Base-by-base conservation (phyloP, 1,284 basidiomycete species). In the Microbotryomycetes sp. region DNA sequence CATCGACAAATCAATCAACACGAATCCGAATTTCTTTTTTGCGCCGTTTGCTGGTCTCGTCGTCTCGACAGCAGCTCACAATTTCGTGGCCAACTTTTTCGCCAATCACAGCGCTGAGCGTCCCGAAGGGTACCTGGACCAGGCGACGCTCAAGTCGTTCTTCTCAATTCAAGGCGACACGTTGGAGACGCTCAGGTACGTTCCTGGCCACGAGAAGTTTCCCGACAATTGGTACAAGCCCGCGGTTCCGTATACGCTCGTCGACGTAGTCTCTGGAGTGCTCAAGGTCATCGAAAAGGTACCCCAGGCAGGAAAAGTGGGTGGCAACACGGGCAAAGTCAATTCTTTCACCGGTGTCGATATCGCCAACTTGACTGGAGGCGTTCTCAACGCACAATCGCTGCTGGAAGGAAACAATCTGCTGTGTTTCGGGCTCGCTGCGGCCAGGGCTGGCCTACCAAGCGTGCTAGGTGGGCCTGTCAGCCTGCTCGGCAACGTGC, bases 291-390 rank as follows among this genome's bases (percentile, higher is more conserved):
- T 59, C n/a, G 16, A 7, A 15, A 24, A 47, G 5, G 45, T 54
- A 23, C 58, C 58, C 21, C 41, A 30, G 3, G 58, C 58, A 7
- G 58, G 58, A n/a, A 59, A 53, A 18, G 52, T 69, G 46, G 67
- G 64, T 23, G 67, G 67, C 13, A 69, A 69, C 54, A 59, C 60
- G 15, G 57, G 67, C 31, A 64, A 54, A 1, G 56, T 60, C 48
- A 65, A 64, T 52, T 62, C 57, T n/a, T 69, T 69, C 53, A 52
- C 60, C 26, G 61, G 62, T 3, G 58, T 66, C 21, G 57, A 69
- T 45, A 13, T 66, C 18, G 60, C 55, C 28, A 53, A 69, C 47
- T 49, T 66, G 46, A 69, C 67, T 16, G 67, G 64, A 13, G 64
- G 64, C 3, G 62, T 64, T 3, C 61, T 61, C 48, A 69, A 69